Evolutionary conservation across 164 flowering plant species (phyloP).

Genomic region (Berberis vulgaris): DNA sequence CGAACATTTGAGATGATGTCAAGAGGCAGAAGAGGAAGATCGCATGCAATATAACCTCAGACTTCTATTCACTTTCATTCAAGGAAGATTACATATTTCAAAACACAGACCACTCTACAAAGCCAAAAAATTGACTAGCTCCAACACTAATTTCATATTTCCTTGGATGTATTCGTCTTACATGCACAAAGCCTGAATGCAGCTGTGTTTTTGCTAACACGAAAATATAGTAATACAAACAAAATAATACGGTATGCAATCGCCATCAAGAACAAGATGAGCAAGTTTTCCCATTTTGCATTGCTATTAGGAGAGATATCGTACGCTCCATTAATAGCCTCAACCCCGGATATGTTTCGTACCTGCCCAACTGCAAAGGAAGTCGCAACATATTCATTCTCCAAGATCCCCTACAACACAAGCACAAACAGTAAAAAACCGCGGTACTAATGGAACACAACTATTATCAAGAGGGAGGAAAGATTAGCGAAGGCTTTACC

Average conservation of each 20-base stretch:
- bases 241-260: conserved; percentile 56
- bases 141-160: no score
- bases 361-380: conserved; percentile 83
- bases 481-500: conserved; percentile 31
- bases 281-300: conserved; percentile 79
- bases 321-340: conserved; percentile 65
- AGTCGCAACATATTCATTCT: conserved; percentile 83
- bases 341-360: conserved; percentile 64
- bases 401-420: conserved; percentile 70
- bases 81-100: no score
- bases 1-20: no score
- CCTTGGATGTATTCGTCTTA: conserved; percentile 21
- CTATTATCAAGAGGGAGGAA: not conserved
- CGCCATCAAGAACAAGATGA: conserved; percentile 72
- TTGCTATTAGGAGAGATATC: conserved; percentile 43
- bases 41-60: no score
- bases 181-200: conserved; percentile 22
- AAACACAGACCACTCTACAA: no score
- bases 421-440: not conserved
- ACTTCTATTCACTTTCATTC: no score
- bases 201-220: conserved; percentile 25
- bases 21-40: no score
- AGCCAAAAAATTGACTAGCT: no score
- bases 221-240: conserved; percentile 50
- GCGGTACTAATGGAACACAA: not conserved